phyloP scores from a whole-genome alignment of 2,329 filamentous ascomycete genomes.

The Orbilia oligospora region DNA sequence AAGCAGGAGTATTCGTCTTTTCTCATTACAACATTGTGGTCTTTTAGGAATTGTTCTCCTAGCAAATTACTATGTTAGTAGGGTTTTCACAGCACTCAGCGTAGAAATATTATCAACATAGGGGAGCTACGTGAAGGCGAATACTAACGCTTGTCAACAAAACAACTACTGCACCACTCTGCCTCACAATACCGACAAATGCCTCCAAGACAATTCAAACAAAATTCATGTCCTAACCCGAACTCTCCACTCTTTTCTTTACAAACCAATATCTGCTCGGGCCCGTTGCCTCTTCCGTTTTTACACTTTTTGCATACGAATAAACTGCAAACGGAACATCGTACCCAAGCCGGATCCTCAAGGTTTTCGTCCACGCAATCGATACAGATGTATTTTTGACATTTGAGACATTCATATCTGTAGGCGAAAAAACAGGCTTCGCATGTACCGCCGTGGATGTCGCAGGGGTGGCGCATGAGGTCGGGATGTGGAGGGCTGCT shows the following conservation, averaged over 20 bases:
- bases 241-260: background rate
- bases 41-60: slow-evolving; percentile 27
- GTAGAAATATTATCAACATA: too few species aligned
- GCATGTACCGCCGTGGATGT: slow-evolving; percentile 47
- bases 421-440: slow-evolving; percentile 32
- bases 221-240: slow-evolving; percentile 20
- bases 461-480: slow-evolving; percentile 32
- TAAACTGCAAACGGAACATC: slow-evolving; percentile 9
- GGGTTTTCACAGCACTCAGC: background rate
- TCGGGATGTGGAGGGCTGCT: background rate
- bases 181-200: slow-evolving; percentile 40
- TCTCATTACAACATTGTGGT: slow-evolving; percentile 18
- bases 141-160: slow-evolving; percentile 27
- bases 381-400: slow-evolving; percentile 32
- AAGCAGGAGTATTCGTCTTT: slow-evolving; percentile 24
- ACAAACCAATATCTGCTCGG: slow-evolving; percentile 13
- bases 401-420: slow-evolving; percentile 20
- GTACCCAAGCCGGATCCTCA: background rate
- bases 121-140: background rate
- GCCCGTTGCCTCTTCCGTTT: too few species aligned
- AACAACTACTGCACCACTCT: slow-evolving; percentile 35
- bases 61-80: background rate
- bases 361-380: slow-evolving; percentile 46
- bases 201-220: slow-evolving; percentile 24
- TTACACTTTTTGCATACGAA: slow-evolving; percentile 28